Conservation (phyloP, 2,329 filamentous ascomycete genomes). For the Aureobasidium vineae region DNA sequence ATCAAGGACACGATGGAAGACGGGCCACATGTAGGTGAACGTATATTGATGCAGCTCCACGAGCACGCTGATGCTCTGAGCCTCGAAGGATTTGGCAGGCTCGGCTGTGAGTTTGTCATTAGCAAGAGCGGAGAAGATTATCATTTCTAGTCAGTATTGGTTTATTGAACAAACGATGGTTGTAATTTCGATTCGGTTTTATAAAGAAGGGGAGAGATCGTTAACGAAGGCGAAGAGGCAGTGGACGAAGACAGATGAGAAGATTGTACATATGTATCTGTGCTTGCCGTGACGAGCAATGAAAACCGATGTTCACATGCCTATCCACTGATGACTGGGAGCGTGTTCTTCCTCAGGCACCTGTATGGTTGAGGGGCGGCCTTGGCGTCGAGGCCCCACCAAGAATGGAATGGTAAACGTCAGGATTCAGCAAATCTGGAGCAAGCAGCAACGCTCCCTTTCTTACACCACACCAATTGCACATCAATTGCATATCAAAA, state of each 20-base stretch:
- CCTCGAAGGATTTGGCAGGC: slow-evolving; percentile 50
- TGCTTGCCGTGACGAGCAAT: background rate
- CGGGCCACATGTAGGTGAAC: slow-evolving; percentile 61
- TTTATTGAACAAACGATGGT: background rate
- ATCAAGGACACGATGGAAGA: slow-evolving; percentile 84
- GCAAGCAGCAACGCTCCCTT: background rate
- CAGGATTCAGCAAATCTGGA: slow-evolving; percentile 17
- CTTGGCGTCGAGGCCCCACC: slow-evolving; percentile 1
- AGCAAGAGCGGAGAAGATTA: slow-evolving; percentile 63
- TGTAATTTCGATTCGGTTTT: background rate
- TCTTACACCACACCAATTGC: background rate
- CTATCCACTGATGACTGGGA: background rate
- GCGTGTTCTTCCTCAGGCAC: background rate
- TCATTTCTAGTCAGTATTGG: slow-evolving; percentile 42
- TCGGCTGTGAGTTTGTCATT: slow-evolving; percentile 80
- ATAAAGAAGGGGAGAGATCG: too few relatives aligned
- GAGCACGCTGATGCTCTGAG: slow-evolving; percentile 56
- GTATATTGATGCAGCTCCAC: slow-evolving; percentile 67
- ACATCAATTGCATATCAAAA: slow-evolving; percentile 31
- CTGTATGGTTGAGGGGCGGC: background rate
- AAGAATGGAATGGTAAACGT: slow-evolving; percentile 17
- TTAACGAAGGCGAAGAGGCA: background rate
- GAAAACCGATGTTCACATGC: background rate
- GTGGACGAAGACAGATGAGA: too few relatives aligned
- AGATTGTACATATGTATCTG: background rate